phyloP scores from a whole-genome alignment of 495 filamentous ascomycete species.

The Penicillium bovifimosum region DNA sequence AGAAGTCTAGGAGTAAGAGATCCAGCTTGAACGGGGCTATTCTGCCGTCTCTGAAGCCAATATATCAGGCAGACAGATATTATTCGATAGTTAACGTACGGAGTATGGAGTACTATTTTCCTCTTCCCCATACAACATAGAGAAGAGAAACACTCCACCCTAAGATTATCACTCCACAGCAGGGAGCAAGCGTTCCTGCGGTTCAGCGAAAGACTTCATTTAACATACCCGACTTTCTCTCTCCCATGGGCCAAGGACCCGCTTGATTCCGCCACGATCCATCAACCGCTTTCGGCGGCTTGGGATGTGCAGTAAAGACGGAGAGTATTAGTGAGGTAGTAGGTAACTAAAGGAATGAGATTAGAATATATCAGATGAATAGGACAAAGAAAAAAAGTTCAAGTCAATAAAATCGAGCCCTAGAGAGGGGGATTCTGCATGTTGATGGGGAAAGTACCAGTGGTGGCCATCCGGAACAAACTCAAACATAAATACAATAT shows the following conservation, averaged over 20 bases:
- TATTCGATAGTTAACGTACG: no score
- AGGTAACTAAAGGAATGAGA: neutral
- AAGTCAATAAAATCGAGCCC: neutral
- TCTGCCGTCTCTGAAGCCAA: no score
- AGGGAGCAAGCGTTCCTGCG: constrained; percentile 17
- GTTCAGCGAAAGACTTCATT: constrained; percentile 9
- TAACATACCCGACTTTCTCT: neutral
- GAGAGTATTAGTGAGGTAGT: neutral
- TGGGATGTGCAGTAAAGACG: constrained; percentile 7
- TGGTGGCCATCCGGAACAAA: neutral
- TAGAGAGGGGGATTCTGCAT: neutral
- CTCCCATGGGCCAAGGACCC: constrained; percentile 10
- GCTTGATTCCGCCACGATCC: constrained; percentile 18
- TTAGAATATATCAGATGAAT: neutral
- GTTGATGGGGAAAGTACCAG: neutral
- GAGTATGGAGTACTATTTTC: no score
- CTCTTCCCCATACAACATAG: no score
- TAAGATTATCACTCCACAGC: constrained; percentile 13
- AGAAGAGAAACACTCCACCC: no score
- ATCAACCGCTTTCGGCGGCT: constrained; percentile 31
- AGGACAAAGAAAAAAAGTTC: neutral
- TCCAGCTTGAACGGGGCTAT: no score
- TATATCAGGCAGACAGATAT: no score
- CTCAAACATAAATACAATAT: neutral
- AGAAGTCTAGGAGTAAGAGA: no score